Evolutionary conservation across 495 filamentous ascomycete species (phyloP), one percentile per base, ranked within the genome.

Genomic region (Neurospora tetraspora): DNA sequence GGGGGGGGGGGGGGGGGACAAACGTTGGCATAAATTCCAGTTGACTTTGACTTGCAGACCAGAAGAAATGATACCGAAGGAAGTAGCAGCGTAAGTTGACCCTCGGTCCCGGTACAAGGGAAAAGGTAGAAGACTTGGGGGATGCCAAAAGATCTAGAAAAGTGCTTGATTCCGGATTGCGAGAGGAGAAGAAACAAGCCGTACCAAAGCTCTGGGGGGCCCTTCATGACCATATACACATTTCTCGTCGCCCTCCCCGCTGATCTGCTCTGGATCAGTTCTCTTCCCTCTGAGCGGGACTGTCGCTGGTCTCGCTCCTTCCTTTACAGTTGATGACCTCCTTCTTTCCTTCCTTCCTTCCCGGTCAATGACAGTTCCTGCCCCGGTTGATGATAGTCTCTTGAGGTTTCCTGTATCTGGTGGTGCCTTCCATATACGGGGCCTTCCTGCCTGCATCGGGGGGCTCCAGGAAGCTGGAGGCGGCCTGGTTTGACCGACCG

Each of bases 81-180:
- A 43, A 6, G 10, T 12, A 39, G 10, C n/a, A 20, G n/a, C n/a
- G 18, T 20, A 47, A 11, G 43, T 20, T 20, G 43, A 1, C 8
- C 3, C n/a, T 11, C n/a, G n/a, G 4, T 40, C 0, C 5, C 39
- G 4, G 0, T 47, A 2, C 5, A 23, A 47, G 0, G 45, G 0
- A 23, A 23, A 47, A 45, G 42, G 1, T 18, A 0, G 40, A 0
- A 42, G 16, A 8, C 14, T 5, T 45, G n/a, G 8, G 5, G 43
- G 2, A 20, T 45, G 43, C n/a, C n/a, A 20, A 43, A 42, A 47
- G n/a, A 47, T 20, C 8, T 4, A 2, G n/a, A 47, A 20, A 20
- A 20, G 18, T 45, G 43, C 18, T 45, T 2, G 8, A 45, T 45
- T 18, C 16, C 3, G 6, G 6, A 9, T 39, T 39, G 1, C 38